phyloP scores from a whole-genome alignment of 768 basidiomycete species.

The Mrakia frigida region DNA sequence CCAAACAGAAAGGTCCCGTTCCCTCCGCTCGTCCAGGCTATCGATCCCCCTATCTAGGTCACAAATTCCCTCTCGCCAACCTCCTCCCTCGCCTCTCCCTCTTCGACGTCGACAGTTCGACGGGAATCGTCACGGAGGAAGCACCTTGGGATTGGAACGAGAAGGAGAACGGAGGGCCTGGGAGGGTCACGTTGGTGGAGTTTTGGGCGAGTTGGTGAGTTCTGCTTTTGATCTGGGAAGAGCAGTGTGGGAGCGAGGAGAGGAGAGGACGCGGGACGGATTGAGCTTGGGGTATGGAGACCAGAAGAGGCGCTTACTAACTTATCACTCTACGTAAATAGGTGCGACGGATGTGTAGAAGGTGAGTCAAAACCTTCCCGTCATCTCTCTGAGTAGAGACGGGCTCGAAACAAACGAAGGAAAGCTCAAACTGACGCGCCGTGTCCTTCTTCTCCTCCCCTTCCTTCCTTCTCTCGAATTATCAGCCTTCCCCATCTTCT shows the following conservation, averaged over 20 bases:
- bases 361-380: neutral
- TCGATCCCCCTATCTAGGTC: slow-evolving; percentile 6
- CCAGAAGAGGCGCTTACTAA: too few species aligned
- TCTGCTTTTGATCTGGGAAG: too few species aligned
- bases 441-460: neutral
- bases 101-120: neutral
- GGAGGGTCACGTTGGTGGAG: neutral
- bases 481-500: slow-evolving; percentile 17
- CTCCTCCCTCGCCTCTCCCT: neutral
- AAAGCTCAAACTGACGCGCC: neutral
- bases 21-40: slow-evolving; percentile 5
- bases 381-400: neutral
- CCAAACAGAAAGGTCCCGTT: neutral
- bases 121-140: neutral
- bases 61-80: slow-evolving; percentile 1
- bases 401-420: neutral
- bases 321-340: neutral
- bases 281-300: neutral
- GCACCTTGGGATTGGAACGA: slow-evolving; percentile 12
- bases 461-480: neutral
- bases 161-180: neutral
- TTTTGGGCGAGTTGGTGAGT: slow-evolving; percentile 14
- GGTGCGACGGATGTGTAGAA: slow-evolving; percentile 23
- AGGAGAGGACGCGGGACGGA: too few species aligned
- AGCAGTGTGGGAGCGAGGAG: too few species aligned